Base-by-base conservation (phyloP, 176 grass and related monocot species). In the Zea luxurians region DNA sequence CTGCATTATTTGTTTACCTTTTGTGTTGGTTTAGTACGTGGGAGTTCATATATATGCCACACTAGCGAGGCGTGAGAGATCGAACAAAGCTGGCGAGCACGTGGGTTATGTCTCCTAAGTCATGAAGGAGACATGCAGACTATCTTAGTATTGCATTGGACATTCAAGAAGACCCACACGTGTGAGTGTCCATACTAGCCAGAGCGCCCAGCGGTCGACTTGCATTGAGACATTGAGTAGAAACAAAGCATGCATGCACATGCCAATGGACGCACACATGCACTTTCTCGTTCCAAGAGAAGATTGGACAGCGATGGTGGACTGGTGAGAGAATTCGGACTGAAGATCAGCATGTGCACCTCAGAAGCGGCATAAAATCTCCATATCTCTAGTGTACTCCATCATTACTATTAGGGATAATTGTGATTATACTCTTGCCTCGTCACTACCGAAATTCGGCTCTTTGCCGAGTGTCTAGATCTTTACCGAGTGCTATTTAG, bases 171-270 rank as follows among this genome's bases (percentile, higher is more conserved):
- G 41, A 75, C n/a, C 46, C 82, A 81, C 89, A 85, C 85, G 85
- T 88, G 85, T 82, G 82, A 13, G 21, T 77, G 82, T 75, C 80
- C 80, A 83, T 66, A 65, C 66, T 54, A 38, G 27, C 63, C 5
- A 48, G 4, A 71, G 20, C 68, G 27, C 0, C 53, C 53, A 77
- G 46, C 60, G 58, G 15, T 34, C 40, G 54, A 47, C 41, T 53
- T 52, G 43, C 61, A 70, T 80, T 78, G 48, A 74, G 53, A 27
- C 61, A 70, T 80, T 78, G 48, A 74, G 53, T 68, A 78, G 68
- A 85, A 85, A 66, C 63, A 71, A 82, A 66, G 81, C 87, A 82
- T 87, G 89, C 82, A 82, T 21, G 83, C 87, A 87, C 83, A 86
- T 80, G 78, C 63, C 61, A 80, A 42, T 73, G 88, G 84, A 59